phyloP scores from a whole-genome alignment of 78 protist genomes.

The Dictyostelium intermedium region DNA sequence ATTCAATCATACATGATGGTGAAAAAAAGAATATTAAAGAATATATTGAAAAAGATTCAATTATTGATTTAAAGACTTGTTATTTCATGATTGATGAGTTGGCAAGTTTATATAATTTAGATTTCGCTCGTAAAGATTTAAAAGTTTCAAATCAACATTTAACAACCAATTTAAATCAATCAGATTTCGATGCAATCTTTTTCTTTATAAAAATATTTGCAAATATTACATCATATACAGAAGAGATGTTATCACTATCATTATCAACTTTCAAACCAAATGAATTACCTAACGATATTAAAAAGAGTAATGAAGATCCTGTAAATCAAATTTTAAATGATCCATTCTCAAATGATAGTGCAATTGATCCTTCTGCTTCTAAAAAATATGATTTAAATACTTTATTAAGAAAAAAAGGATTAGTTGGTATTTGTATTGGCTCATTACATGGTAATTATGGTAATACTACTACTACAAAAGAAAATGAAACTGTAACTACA shows the following conservation, averaged over 20 bases:
- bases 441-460: constrained; percentile 69
- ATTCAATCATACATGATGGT: constrained; percentile 29
- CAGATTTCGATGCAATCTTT: constrained; percentile 42
- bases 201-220: constrained; percentile 62
- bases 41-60: constrained; percentile 17
- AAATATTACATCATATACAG: constrained; percentile 49
- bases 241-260: constrained; percentile 44
- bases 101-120: constrained; percentile 46
- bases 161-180: neutral
- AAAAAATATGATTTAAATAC: constrained; percentile 20
- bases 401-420: constrained; percentile 39
- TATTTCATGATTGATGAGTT: constrained; percentile 22
- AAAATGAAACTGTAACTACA: neutral
- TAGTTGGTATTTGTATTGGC: constrained; percentile 55
- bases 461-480: neutral
- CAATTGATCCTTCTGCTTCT: neutral
- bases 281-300: neutral
- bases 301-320: neutral
- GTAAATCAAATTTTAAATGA: neutral
- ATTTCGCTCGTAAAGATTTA: constrained; percentile 1
- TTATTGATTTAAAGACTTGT: constrained; percentile 25
- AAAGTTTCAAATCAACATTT: neutral
- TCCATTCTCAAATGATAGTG: neutral
- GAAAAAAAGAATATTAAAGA: constrained; percentile 33
- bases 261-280: neutral